Evolutionary conservation across 2,329 filamentous ascomycete genomes (phyloP), one percentile per base, ranked within the genome.

Genomic region (Gliomastix tumulicola): DNA sequence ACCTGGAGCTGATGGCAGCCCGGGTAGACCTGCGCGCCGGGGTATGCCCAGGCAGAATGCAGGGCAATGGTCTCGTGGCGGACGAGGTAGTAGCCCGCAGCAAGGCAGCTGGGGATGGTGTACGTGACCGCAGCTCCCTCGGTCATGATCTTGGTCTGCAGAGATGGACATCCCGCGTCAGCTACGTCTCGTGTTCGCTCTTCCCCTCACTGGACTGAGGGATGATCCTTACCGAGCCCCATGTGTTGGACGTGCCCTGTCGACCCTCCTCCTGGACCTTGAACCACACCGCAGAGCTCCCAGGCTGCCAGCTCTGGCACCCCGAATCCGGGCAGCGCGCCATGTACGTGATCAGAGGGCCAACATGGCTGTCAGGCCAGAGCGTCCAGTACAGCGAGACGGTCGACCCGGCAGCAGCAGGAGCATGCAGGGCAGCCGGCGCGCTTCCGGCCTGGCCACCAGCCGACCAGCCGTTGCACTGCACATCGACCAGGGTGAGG

Each of bases 341-440:
- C 72, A 79, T 75, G 48, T 79, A 79, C 1, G 74, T 79, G 38
- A 79, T 59, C 2, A 69, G 52, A 2, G 74, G 74, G 0, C 75
- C 74, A 21, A 71, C 57, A 40, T 76, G 72, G 6, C 59, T 66
- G 7, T 66, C 63, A 1, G 65, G 63, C 64, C 65, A 69, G 2
- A 66, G 47, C 6, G 74, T 79, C 74, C 76, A 79, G 37, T 58
- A 57, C 4, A 79, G 60, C 8, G 63, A 67, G 23, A 79, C 69
- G 0, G 60, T 63, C 3, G 65, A 69, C 3, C 76, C 75, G 4
- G 75, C 73, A 5, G 67, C 60, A 5, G 62, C 74, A 0, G 65
- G 53, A 3, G 72, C 75, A 42, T 74, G 71, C 0, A 79, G 62
- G 5, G 66, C 51, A 3, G 74, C 75, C 6, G 74, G 74, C 20